These are phyloP conservation scores for Cytospora chrysosperma DNA, from an alignment of 2,329 filamentous ascomycete species.

Conservation along the genomic window DNA sequence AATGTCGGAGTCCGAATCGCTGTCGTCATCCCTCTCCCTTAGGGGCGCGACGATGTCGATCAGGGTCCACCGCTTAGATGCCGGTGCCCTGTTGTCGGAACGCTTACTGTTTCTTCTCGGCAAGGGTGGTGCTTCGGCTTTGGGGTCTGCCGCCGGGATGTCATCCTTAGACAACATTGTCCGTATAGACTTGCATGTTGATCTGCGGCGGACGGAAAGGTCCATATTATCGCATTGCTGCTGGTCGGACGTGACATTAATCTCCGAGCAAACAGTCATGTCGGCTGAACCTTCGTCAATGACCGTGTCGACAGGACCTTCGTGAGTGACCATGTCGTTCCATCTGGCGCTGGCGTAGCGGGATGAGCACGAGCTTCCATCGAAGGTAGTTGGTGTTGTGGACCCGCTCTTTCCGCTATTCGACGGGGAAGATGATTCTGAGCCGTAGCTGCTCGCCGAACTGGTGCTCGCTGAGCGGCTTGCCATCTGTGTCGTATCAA, in stretches of 20 bases:
- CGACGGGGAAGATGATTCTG: slow-evolving; percentile 1
- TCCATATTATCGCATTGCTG: background rate
- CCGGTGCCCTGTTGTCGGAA: background rate
- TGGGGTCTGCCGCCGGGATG: slow-evolving; percentile 4
- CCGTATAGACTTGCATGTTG: slow-evolving; percentile 6
- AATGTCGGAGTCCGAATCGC: slow-evolving; percentile 1
- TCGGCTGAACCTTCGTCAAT: too few species aligned
- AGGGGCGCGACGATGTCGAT: slow-evolving; percentile 13
- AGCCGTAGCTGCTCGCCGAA: slow-evolving; percentile 14
- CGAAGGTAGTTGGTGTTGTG: slow-evolving; percentile 17
- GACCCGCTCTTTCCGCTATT: slow-evolving; percentile 9
- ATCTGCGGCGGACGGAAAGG: background rate
- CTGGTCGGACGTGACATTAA: background rate
- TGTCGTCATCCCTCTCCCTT: slow-evolving; percentile 3
- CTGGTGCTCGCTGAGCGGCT: slow-evolving; percentile 21
- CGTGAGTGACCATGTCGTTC: background rate
- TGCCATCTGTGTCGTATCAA: background rate
- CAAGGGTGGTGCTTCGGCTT: slow-evolving; percentile 9
- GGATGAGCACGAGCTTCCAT: slow-evolving; percentile 9
- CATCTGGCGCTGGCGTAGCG: slow-evolving; percentile 15
- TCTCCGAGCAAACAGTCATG: background rate
- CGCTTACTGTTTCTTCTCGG: slow-evolving; percentile 24
- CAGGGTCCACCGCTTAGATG: slow-evolving; percentile 20
- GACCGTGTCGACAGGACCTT: background rate
- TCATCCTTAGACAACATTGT: slow-evolving; percentile 22